phyloP scores from a whole-genome alignment of 1,139 yeast species.

The Saccharomyces hybrid region DNA sequence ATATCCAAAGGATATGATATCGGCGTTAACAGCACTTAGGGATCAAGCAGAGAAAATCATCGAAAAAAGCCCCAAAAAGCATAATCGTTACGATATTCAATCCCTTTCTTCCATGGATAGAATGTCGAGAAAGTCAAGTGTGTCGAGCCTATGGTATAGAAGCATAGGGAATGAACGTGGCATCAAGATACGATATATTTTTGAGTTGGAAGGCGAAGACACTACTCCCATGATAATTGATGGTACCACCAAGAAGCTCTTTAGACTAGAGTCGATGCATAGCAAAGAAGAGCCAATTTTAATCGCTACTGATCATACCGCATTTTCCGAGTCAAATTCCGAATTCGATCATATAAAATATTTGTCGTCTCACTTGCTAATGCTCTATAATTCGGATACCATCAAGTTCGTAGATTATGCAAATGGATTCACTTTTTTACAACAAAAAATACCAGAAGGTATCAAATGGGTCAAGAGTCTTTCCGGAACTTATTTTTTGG shows the following conservation, averaged over 20 bases:
- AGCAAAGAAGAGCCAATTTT: conserved; percentile 10
- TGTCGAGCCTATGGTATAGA: conserved; percentile 15
- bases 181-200: conserved; percentile 10
- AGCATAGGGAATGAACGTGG: conserved; percentile 2
- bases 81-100: conserved; percentile 3
- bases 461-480: conserved; percentile 17
- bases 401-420: conserved; percentile 23
- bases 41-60: background rate
- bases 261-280: conserved; percentile 9
- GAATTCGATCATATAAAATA: conserved; percentile 14
- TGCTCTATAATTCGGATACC: conserved; percentile 12
- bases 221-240: conserved; percentile 16
- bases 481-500: conserved; percentile 15
- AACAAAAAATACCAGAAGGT: conserved; percentile 18
- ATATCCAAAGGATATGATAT: conserved; percentile 18
- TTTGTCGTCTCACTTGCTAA: conserved; percentile 16
- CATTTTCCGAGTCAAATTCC: conserved; percentile 19
- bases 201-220: conserved; percentile 8
- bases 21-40: conserved; percentile 14
- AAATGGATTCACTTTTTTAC: conserved; percentile 23
- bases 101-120: conserved; percentile 10
- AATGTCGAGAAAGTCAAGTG: conserved; percentile 15
- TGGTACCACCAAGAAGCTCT: conserved; percentile 18
- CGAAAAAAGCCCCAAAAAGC: background rate
- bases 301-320: conserved; percentile 11